These are phyloP conservation scores for Suillus hirtellus DNA, from an alignment of 768 basidiomycete genomes.

Conservation along the genomic window DNA sequence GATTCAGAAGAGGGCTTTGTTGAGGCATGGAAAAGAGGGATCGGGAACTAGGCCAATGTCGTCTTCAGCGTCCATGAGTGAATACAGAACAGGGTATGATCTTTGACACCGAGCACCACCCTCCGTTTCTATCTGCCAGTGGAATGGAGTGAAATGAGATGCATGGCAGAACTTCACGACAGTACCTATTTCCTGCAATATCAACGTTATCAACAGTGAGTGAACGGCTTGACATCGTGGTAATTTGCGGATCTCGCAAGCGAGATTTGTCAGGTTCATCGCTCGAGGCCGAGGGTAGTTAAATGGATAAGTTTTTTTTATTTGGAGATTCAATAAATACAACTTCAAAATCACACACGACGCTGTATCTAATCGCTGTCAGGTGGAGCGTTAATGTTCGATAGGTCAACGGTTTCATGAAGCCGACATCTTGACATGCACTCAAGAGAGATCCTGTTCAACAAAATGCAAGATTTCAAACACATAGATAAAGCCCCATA, in stretches of 20 bases:
- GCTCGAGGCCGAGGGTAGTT: neutral
- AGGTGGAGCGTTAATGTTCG: neutral
- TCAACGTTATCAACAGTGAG: neutral
- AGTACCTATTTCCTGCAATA: neutral
- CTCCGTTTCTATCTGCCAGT: neutral
- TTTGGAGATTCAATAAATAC: neutral
- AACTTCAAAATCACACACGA: neutral
- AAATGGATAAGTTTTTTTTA: too few species aligned
- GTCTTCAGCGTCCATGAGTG: constrained; percentile 62
- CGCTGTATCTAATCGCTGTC: too few species aligned
- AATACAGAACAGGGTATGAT: constrained; percentile 54
- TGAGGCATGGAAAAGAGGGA: constrained; percentile 62
- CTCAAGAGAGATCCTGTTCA: neutral
- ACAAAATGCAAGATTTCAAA: neutral
- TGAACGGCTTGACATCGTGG: neutral
- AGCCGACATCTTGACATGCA: neutral
- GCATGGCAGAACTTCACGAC: neutral
- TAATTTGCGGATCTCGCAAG: neutral
- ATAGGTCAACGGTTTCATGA: too few species aligned
- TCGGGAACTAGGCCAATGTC: constrained; percentile 63
- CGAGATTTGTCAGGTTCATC: neutral
- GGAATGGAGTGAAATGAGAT: neutral
- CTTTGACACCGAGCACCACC: constrained; percentile 53
- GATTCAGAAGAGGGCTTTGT: constrained; percentile 12
- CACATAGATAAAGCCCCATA: neutral